Conservation (phyloP, 768 basidiomycete species). For the Dioszegia aurantiaca region DNA sequence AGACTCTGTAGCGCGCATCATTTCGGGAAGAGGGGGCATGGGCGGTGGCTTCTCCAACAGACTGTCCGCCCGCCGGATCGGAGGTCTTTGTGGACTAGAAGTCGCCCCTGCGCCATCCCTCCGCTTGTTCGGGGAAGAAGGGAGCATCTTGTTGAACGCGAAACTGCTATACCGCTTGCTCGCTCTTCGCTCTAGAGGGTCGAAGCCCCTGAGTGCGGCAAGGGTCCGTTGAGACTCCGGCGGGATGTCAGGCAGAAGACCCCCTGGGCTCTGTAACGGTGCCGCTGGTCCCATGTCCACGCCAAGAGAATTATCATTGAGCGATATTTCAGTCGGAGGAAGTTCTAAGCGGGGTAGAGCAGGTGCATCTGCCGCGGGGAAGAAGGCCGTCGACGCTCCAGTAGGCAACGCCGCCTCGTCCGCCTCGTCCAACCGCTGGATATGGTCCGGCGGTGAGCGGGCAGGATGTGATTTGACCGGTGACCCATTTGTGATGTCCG, state of each 20-base stretch:
- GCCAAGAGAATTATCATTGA: slow-evolving; percentile 8
- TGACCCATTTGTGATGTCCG: slow-evolving; percentile 40
- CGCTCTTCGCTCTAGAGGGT: slow-evolving; percentile 81
- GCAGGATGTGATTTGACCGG: slow-evolving; percentile 32
- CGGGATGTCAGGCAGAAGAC: slow-evolving; percentile 16
- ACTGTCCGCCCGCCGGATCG: slow-evolving; percentile 14
- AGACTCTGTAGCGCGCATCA: slow-evolving; percentile 5
- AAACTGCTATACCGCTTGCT: slow-evolving; percentile 95
- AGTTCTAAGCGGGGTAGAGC: slow-evolving; percentile 24
- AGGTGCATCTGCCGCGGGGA: slow-evolving; percentile 13
- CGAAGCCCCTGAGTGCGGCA: slow-evolving; percentile 81
- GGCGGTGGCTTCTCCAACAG: slow-evolving; percentile 38
- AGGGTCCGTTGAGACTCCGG: slow-evolving; percentile 60
- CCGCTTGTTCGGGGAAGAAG: slow-evolving; percentile 55
- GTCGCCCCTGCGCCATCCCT: neutral
- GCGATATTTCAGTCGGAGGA: slow-evolving; percentile 17
- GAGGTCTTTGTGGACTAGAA: slow-evolving; percentile 19
- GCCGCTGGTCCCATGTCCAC: neutral
- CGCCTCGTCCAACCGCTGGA: slow-evolving; percentile 14
- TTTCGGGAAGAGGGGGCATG: slow-evolving; percentile 42
- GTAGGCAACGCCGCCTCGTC: slow-evolving; percentile 10
- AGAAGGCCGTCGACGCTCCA: slow-evolving; percentile 12
- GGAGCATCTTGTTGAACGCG: slow-evolving; percentile 84
- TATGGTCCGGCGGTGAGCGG: slow-evolving; percentile 17
- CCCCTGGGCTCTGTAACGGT: neutral